phyloP scores from a whole-genome alignment of 768 basidiomycete species.

The Hericium erinaceus region DNA sequence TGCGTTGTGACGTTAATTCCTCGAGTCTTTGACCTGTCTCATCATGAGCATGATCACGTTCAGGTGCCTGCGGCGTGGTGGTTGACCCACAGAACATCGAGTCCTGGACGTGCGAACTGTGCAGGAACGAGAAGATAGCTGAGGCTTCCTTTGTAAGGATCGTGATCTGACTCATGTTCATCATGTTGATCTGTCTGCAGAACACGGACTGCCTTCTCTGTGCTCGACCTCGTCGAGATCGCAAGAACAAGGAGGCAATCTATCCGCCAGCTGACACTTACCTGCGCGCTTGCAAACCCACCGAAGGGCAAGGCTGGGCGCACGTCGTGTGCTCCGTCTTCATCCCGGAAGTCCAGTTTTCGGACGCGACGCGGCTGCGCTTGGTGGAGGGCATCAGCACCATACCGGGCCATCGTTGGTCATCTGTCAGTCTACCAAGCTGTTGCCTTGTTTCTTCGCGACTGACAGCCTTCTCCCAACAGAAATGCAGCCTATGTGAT shows the following conservation, averaged over 20 bases:
- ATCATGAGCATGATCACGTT: slow-evolving; percentile 1
- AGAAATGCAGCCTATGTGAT: slow-evolving; percentile 75
- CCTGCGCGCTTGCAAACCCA: slow-evolving; percentile 76
- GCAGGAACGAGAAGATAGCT: slow-evolving; percentile 70
- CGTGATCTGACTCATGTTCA: no score
- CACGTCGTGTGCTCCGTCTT: slow-evolving; percentile 88
- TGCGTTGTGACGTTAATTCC: slow-evolving; percentile 21
- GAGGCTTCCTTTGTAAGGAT: slow-evolving; percentile 72
- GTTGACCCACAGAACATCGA: slow-evolving; percentile 56
- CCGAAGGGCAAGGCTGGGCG: slow-evolving; percentile 89
- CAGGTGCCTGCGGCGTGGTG: slow-evolving; percentile 62
- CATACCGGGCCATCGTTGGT: slow-evolving; percentile 65
- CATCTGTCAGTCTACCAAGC: slow-evolving; percentile 40
- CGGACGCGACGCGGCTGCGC: slow-evolving; percentile 62
- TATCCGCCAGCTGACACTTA: slow-evolving; percentile 51
- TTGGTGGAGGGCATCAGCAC: slow-evolving; percentile 82
- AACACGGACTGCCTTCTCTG: slow-evolving; percentile 82
- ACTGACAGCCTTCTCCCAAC: slow-evolving; percentile 10
- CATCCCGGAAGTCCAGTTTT: slow-evolving; percentile 75
- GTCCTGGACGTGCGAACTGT: slow-evolving; percentile 82
- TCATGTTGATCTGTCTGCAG: slow-evolving; percentile 28
- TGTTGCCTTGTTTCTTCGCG: neutral
- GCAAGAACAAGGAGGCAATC: slow-evolving; percentile 33
- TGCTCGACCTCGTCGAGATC: slow-evolving; percentile 47
- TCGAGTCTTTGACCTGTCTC: neutral